These are phyloP conservation scores for Telopea speciosissima DNA, from an alignment of 177 flowering plant genomes.

Conservation along the genomic window DNA sequence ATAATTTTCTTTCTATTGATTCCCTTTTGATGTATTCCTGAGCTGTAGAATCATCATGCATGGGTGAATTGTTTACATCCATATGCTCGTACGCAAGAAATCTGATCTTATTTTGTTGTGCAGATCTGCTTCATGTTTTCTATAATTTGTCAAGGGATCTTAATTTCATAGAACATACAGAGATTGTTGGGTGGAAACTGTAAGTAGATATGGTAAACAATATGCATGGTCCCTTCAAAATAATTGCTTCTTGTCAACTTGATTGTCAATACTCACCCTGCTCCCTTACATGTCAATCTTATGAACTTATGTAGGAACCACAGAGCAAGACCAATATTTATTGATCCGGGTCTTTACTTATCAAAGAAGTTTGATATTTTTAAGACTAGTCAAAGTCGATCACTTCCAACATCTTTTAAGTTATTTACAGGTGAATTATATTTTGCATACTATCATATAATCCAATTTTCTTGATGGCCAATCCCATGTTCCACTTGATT, in stretches of 20 bases:
- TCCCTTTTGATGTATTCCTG: not conserved
- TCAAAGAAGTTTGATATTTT: conserved; percentile 80
- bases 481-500: not conserved
- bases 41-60: not conserved
- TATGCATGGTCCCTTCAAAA: not conserved
- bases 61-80: too few relatives aligned
- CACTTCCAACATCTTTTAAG: conserved; percentile 83
- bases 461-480: not conserved
- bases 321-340: conserved; percentile 81
- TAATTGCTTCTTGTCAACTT: not conserved
- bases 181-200: conserved; percentile 86
- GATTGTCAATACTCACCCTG: not conserved
- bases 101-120: conserved; percentile 21
- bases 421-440: conserved; percentile 72
- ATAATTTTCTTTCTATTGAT: not conserved
- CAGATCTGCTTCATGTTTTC: conserved; percentile 85
- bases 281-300: not conserved
- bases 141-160: conserved; percentile 72
- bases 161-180: conserved; percentile 84
- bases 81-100: not conserved
- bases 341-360: conserved; percentile 92
- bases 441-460: not conserved
- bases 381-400: conserved; percentile 64
- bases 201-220: conserved; percentile 31
- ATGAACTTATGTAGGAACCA: conserved; percentile 56